Evolutionary conservation across 169 alveolate genomes (phyloP), one percentile per base, ranked within the genome.

Genomic region (Plasmodium knowlesi): DNA sequence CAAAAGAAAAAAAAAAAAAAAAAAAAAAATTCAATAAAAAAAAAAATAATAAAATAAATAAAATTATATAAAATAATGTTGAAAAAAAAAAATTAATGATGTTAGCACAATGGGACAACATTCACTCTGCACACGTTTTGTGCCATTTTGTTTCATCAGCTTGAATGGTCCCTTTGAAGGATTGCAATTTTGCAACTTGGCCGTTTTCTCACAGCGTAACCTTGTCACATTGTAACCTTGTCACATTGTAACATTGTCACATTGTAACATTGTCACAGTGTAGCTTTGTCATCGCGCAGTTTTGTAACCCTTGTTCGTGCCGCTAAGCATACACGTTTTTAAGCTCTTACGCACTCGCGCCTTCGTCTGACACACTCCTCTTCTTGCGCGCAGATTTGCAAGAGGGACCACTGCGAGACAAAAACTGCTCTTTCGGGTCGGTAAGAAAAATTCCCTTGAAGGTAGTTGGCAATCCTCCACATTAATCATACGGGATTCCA

Each of bases 1-100:
- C 50, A 19, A 8, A 12, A 30, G 32, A 76, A 76, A 76, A 76
- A 76, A 76, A 76, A 76, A 76, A 76, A 32, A 76, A 76, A 32
- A 76, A 76, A 32, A 76, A 32, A 0, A 74, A 30, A n/a, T n/a
- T n/a, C 3, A 76, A 81, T 12, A 19, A 19, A 12, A 76, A 32
- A 76, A 19, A 76, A 74, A 74, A 74, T 22, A 74, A 30, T 22
- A 30, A 28, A 74, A 74, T 2, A 74, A 25, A 74, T 30, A 25
- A 74, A 74, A 22, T 14, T 46, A 46, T n/a, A n/a, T n/a, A n/a
- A n/a, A n/a, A 46, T 46, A 8, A 8, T 46, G n/a, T n/a, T n/a
- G 57, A 10, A 14, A 50, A 50, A 50, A 50, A 50, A 46, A 10
- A 46, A 50, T 50, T 50, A 19, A 50, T 12, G 61, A 14, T 50